These are phyloP conservation scores for Dichotomocladium elegans DNA, from an alignment of 371 early-diverging fungal species.

Conservation along the genomic window DNA sequence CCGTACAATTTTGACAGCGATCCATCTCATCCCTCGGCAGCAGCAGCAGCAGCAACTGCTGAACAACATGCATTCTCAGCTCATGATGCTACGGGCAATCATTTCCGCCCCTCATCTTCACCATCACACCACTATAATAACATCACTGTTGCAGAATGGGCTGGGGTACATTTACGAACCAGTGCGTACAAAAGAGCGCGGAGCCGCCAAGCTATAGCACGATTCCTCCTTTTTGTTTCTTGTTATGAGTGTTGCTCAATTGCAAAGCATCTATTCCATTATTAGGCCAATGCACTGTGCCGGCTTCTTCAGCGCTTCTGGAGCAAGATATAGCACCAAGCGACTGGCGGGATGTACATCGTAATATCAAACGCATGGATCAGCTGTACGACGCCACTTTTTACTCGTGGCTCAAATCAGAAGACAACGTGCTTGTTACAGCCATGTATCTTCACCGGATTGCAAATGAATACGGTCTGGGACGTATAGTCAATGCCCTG, in stretches of 20 bases:
- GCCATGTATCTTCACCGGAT: constrained; percentile 69
- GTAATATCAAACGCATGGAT: constrained; percentile 70
- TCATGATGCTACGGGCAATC: too few species aligned
- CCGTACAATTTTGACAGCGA: constrained; percentile 7
- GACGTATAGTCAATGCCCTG: constrained; percentile 65
- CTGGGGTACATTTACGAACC: too few species aligned
- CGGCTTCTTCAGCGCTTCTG: too few species aligned
- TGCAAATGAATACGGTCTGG: constrained; percentile 68
- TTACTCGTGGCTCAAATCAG: constrained; percentile 69
- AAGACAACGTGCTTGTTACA: constrained; percentile 71
- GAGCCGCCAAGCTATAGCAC: neutral
- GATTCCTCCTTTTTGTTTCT: neutral
- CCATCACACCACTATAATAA: too few species aligned
- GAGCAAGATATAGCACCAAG: too few species aligned
- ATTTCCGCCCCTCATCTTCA: too few species aligned
- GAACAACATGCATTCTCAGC: too few species aligned
- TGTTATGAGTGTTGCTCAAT: too few species aligned
- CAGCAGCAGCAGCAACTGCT: neutral
- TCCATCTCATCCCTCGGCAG: neutral
- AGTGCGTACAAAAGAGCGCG: neutral
- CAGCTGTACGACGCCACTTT: constrained; percentile 71
- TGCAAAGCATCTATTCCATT: too few species aligned
- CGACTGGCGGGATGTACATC: constrained; percentile 65
- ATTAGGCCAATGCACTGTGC: too few species aligned
- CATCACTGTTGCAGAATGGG: constrained; percentile 10